A percentile compares a stretch with the other conserved stretches of the same genome.
These are phyloP conservation scores for Apiospora sp. DNA, from an alignment of 2,329 filamentous ascomycete species.

Conservation along the genomic window DNA sequence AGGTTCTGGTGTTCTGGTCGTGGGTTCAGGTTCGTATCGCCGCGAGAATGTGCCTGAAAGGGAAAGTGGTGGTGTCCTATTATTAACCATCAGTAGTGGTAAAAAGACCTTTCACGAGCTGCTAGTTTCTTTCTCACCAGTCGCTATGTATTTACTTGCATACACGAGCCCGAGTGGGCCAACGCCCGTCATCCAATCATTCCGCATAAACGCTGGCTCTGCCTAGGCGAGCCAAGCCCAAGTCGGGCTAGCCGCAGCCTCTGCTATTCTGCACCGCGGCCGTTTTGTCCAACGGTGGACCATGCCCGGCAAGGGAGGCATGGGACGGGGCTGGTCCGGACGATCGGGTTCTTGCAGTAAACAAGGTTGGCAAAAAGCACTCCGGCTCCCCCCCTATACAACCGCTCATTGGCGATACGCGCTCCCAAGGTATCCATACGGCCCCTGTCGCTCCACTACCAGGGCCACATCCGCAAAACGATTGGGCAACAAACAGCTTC, in stretches of 20 bases:
- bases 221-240: constrained; percentile 12
- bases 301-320: constrained; percentile 4
- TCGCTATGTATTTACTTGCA: constrained; percentile 20
- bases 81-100: constrained; percentile 5
- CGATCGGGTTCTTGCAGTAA: constrained; percentile 21
- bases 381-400: not conserved
- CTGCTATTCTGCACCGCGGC: constrained; percentile 18
- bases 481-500: constrained; percentile 9
- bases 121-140: constrained; percentile 8
- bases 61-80: constrained; percentile 17
- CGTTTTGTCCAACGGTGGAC: constrained; percentile 20
- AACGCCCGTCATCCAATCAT: constrained; percentile 5
- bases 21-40: constrained; percentile 14
- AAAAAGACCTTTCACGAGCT: constrained; percentile 11
- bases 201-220: not conserved
- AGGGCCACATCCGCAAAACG: not conserved
- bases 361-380: constrained; percentile 15
- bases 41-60: not conserved
- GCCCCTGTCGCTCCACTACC: constrained; percentile 9
- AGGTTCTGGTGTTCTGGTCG: not conserved
- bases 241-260: not conserved
- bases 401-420: constrained; percentile 17
- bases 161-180: constrained; percentile 20
- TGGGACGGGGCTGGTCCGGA: constrained; percentile 15
- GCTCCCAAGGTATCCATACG: constrained; percentile 5